Base-by-base conservation (phyloP, 805 yeast genomes). In the Ogataea nakhonphanomensis region DNA sequence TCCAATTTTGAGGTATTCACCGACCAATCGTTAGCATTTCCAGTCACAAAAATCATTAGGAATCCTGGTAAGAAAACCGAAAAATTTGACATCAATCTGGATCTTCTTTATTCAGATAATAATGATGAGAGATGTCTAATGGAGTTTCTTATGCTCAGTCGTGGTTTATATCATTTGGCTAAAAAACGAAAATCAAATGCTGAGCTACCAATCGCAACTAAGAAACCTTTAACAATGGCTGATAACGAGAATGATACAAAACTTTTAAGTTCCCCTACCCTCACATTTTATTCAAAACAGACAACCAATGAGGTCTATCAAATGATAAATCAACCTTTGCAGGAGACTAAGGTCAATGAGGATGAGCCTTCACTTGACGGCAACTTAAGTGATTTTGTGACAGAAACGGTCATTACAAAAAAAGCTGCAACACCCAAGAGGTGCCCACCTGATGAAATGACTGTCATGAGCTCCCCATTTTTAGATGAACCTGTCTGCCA, bases 221-320 rank as follows among this genome's bases (percentile, higher is more conserved):
- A 22, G 17, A 33, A 35, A 25, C 39, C 23, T n/a, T n/a, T 27
- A 7, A 32, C 27, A 11, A 26, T 25, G 3, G 32, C 13, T 11
- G 44, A 40, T 9, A 39, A 41, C 14, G 55, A 51, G 1, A 40
- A 31, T 26, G 53, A 49, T 7, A 45, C 54, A 20, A 52, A 46
- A 32, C 37, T 49, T 23, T 73, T 78, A 3, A 65, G 69, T 10
- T 83, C 95, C 0, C 95, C 95, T 1, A 88, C 96, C 0, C 73
- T 84, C 48, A 89, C 96, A 0, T 64, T 81, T 54, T 82, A 74
- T 55, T 83, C 95, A 0, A 78, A 79, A 36, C 78, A 79, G 52
- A 91, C 95, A 2, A 74, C 79, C 41, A 75, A 78, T 39, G 96
- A 87, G 50, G 81, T 88, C 0, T 67, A 74, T 46, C 73, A 76